Evolutionary conservation across 2,329 filamentous ascomycete genomes (phyloP).

Genomic region (Hypomyces perniciosus): DNA sequence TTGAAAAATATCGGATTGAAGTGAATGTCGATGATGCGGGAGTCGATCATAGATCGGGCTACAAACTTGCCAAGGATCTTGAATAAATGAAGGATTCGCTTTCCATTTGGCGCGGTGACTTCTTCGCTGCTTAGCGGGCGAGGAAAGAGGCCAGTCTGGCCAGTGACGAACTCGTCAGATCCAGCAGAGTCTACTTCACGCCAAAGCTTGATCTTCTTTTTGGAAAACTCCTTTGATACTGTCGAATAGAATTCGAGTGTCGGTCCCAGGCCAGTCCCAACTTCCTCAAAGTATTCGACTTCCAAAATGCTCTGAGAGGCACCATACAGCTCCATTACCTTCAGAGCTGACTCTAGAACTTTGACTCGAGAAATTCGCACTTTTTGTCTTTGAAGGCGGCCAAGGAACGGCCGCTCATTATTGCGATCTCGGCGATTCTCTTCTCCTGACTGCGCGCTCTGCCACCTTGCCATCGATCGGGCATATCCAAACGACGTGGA

Average conservation of each 20-base stretch:
- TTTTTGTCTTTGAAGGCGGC: conserved; percentile 89
- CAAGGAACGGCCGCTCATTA: conserved; percentile 86
- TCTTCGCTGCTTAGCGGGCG: conserved; percentile 81
- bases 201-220: conserved; percentile 96
- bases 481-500: conserved; percentile 98
- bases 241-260: conserved; percentile 98
- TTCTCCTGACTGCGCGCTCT: conserved; percentile 77
- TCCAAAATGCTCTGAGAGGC: conserved; percentile 94
- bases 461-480: conserved; percentile 95
- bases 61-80: conserved; percentile 95
- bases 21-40: conserved; percentile 92
- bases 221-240: conserved; percentile 93
- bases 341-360: conserved; percentile 92
- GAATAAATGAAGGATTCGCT: conserved; percentile 82
- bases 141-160: conserved; percentile 80
- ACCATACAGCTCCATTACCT: conserved; percentile 98
- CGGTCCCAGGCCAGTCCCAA: conserved; percentile 90
- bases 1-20: conserved; percentile 98
- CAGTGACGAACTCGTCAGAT: conserved; percentile 75
- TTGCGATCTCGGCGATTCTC: conserved; percentile 77
- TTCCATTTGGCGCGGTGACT: conserved; percentile 67
- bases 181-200: conserved; percentile 76
- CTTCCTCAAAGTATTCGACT: conserved; percentile 98
- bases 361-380: conserved; percentile 94
- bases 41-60: conserved; percentile 96